A percentile compares a stretch with the other conserved stretches of the same genome.
Evolutionary conservation across 805 yeast species (phyloP).

Genomic region (Ogataea polymorpha): DNA sequence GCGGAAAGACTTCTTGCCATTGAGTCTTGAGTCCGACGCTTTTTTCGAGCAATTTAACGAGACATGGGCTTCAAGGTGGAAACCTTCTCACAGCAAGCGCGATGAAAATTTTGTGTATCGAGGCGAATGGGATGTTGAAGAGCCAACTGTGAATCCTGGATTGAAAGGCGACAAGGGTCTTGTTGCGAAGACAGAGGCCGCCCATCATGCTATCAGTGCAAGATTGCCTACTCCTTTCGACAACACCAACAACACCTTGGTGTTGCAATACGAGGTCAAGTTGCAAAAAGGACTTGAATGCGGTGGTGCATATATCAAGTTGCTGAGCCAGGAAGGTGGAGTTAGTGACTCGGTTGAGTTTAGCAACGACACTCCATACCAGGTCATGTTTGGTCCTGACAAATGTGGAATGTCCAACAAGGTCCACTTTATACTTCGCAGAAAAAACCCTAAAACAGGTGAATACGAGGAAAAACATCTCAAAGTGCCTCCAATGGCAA

Average conservation of each 20-base stretch:
- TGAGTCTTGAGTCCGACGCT: slow-evolving; percentile 40
- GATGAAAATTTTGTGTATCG: slow-evolving; percentile 55
- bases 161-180: slow-evolving; percentile 69
- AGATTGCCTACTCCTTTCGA: slow-evolving; percentile 54
- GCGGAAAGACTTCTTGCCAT: slow-evolving; percentile 37
- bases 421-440: slow-evolving; percentile 70
- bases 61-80: slow-evolving; percentile 48
- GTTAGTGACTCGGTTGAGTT: slow-evolving; percentile 41
- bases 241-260: slow-evolving; percentile 63
- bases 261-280: slow-evolving; percentile 87
- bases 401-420: slow-evolving; percentile 78
- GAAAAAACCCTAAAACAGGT: slow-evolving; percentile 53
- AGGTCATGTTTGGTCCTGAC: slow-evolving; percentile 94
- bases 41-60: slow-evolving; percentile 65
- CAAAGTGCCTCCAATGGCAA: slow-evolving; percentile 63
- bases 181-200: slow-evolving; percentile 71
- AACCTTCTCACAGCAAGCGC: slow-evolving; percentile 52
- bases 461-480: slow-evolving; percentile 68
- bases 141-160: slow-evolving; percentile 55
- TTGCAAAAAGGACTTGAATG: slow-evolving; percentile 74
- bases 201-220: slow-evolving; percentile 78
- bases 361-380: slow-evolving; percentile 67
- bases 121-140: slow-evolving; percentile 78
- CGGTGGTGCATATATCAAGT: slow-evolving; percentile 88
- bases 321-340: slow-evolving; percentile 47